Evolutionary conservation across 495 filamentous ascomycete genomes (phyloP).

Genomic region (Penicillium flavigenum): DNA sequence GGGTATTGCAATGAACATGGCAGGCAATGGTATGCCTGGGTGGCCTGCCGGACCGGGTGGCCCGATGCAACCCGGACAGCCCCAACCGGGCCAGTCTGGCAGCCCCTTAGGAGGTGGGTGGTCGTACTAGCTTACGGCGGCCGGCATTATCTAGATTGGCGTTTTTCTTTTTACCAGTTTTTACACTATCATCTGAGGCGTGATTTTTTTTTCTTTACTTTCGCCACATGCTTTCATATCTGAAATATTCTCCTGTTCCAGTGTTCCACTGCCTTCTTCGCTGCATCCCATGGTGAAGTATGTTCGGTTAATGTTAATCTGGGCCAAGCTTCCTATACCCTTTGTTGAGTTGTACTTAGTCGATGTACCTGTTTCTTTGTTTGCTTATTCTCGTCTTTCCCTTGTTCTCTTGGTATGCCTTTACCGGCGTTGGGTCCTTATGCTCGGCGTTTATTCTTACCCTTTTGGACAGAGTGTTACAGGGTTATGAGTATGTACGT

Average conservation of each 20-base stretch:
- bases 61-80: constrained; percentile 46
- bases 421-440: constrained; percentile 18
- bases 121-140: constrained; percentile 34
- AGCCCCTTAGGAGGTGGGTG: constrained; percentile 48
- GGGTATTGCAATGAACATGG: constrained; percentile 44
- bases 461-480: constrained; percentile 20
- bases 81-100: constrained; percentile 45
- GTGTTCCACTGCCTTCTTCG: constrained; percentile 9
- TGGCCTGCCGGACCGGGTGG: constrained; percentile 39
- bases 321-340: constrained; percentile 48
- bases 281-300: constrained; percentile 26
- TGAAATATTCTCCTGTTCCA: constrained; percentile 21
- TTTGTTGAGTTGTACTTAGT: constrained; percentile 41
- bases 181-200: constrained; percentile 20
- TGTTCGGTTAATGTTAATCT: constrained; percentile 40
- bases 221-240: constrained; percentile 23
- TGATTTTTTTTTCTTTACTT: constrained; percentile 15
- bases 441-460: constrained; percentile 18
- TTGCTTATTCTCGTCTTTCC: constrained; percentile 13
- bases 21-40: constrained; percentile 39
- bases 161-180: constrained; percentile 19
- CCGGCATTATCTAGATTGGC: constrained; percentile 34
- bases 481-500: constrained; percentile 28
- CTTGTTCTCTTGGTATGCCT: background rate
- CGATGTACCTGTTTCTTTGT: constrained; percentile 18